phyloP scores from a whole-genome alignment of 108 stramenopile genomes.

The Conticribra weissflogii region DNA sequence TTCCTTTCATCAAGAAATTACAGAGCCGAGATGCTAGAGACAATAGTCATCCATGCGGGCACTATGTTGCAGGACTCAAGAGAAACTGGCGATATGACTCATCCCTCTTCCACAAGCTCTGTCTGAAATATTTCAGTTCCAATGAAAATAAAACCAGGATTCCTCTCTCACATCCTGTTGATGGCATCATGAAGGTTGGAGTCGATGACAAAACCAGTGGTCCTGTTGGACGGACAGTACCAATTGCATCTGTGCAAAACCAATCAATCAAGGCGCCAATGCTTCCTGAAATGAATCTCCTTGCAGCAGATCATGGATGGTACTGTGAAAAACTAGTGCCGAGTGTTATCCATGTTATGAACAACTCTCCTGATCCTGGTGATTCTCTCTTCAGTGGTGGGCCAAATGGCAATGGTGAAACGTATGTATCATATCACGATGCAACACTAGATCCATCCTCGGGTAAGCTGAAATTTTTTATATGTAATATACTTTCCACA shows the following conservation, averaged over 20 bases:
- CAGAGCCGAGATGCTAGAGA: neutral
- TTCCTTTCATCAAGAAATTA: neutral
- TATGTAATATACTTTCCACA: too few relatives aligned
- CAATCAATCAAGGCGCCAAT: neutral
- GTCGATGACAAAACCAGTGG: neutral
- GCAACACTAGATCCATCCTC: conserved; percentile 3
- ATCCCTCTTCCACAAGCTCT: neutral
- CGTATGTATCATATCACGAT: conserved; percentile 5
- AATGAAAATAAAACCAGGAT: neutral
- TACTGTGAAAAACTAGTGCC: neutral
- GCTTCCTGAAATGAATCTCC: neutral
- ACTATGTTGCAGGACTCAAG: neutral
- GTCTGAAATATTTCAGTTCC: neutral
- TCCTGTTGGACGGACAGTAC: conserved; percentile 7
- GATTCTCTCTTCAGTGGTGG: conserved; percentile 16
- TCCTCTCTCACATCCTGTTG: neutral
- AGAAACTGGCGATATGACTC: neutral
- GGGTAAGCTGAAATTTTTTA: too few relatives aligned
- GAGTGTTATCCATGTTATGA: conserved; percentile 5
- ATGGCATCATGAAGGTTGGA: neutral
- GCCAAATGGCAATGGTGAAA: conserved; percentile 5
- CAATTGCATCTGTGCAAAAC: neutral
- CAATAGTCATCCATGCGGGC: neutral
- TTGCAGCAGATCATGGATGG: neutral
- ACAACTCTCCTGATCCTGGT: neutral